phyloP scores from a whole-genome alignment of 495 filamentous ascomycete genomes.

The Neohortaea acidophila region DNA sequence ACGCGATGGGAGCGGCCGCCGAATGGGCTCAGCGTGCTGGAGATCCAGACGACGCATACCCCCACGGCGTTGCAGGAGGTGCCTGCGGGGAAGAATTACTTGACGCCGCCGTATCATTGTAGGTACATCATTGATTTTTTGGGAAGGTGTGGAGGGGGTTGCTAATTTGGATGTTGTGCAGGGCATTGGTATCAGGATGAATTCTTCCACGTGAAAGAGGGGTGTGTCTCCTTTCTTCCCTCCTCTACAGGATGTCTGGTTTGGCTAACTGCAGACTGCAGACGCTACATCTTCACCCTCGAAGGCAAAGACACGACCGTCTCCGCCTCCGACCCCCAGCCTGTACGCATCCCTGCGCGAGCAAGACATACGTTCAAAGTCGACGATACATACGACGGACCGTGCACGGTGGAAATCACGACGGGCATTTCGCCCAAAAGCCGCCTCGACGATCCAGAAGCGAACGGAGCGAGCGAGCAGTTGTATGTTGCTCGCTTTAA shows the following conservation, averaged over 20 bases:
- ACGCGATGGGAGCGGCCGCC: conserved; percentile 7
- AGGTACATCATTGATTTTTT: not conserved
- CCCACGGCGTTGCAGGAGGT: conserved; percentile 7
- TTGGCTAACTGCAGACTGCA: not conserved
- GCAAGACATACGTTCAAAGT: conserved; percentile 12
- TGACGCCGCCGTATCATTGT: conserved; percentile 9
- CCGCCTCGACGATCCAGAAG: conserved; percentile 3
- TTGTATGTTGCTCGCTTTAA: conserved; percentile 3
- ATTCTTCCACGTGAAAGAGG: conserved; percentile 9
- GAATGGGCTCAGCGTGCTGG: conserved; percentile 6
- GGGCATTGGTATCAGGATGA: conserved; percentile 14
- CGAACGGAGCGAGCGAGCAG: conserved; percentile 6
- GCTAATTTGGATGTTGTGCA: not conserved
- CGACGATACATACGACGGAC: conserved; percentile 5
- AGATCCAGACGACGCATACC: conserved; percentile 10
- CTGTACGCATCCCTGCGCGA: conserved; percentile 4
- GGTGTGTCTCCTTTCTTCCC: conserved; percentile 1
- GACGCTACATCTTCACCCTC: conserved; percentile 12
- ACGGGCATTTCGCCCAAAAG: conserved; percentile 6
- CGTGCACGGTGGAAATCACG: conserved; percentile 10
- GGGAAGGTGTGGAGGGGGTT: not conserved
- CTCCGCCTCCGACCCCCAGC: conserved; percentile 7
- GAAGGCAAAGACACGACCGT: conserved; percentile 9
- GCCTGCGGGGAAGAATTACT: conserved; percentile 1
- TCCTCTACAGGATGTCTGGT: not conserved